Evolutionary conservation across 1,284 basidiomycete genomes (phyloP), one percentile per base, ranked within the genome.

Genomic region (Pterulicium gracile): DNA sequence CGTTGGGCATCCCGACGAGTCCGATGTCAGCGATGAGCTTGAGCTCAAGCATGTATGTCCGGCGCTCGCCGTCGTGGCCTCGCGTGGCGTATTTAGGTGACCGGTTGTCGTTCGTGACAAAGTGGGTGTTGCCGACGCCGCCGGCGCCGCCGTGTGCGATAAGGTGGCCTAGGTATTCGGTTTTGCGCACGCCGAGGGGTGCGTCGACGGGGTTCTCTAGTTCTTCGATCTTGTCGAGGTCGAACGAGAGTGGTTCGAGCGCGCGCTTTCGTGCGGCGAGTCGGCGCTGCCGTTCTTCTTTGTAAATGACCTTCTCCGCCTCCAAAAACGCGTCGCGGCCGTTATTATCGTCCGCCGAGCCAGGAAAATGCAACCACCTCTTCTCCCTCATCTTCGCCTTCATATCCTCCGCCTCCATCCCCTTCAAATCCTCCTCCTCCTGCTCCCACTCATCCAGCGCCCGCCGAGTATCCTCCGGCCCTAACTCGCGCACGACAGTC

Each of bases 1-100:
- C 92, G 56, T 98, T 99, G 1, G 96, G 96, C 64, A 97, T 81
- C 0, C 95, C 96, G 2, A 99, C 94, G 10, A 99, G 69, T 0
- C 93, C 96, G 18, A 98, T 76, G 61, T 99, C 95, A 0, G 94
- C 92, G 1, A 95, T 72, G 3, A 94, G 75, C 62, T 98, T 98
- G 54, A 98, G 83, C 62, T 97, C 95, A n/a, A 99, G 73, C 32
- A 81, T 76, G 18, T 98, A 73, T 1, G 86, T 86, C 50, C 94
- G 66, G 4, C 81, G 77, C 54, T 94, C 86, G 4, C 95, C 95
- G 3, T 80, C 75, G 4, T 78, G 71, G 0, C 96, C 95, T 20
- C 81, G 73, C 2, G 83, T 82, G 0, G 87, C 89, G 51, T 85
- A 85, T 59, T 89, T 87, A 2, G 88, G 87, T 1, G 86, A 81